Base-by-base conservation (phyloP, 306 rosid species). In the Cotoneaster glaucophyllus region DNA sequence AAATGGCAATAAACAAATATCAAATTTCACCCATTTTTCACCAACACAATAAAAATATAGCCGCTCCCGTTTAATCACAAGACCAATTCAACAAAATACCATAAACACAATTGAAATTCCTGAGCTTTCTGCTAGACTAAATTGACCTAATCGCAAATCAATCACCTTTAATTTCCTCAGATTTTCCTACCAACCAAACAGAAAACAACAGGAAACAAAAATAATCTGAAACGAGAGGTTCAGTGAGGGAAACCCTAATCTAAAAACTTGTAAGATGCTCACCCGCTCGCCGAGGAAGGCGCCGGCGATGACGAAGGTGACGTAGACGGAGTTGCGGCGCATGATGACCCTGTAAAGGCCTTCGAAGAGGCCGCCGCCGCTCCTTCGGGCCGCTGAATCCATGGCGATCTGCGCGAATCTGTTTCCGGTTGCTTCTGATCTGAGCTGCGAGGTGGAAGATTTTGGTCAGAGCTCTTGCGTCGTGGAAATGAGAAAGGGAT, bases 281-380 rank as follows among this genome's bases (percentile, higher is more conserved):
- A 94, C 98, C 87, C 99, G 87, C 88, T 96, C 99, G 37, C 93
- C 99, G 79, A 90, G 69, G 77, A 92, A 96, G 56, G 99, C 93
- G n/a, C 97, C 99, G 11, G 93, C 97, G 82, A 96, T 88, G 78
- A 96, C 78, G 70, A 95, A 90, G 73, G 93, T 89, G 54, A 89
- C 91, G 25, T 92, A 88, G 65, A 89, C 86, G 65, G 96, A 95
- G 86, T 90, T 96, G 32, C 99, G 98, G 71, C 99, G 98, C 97
- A 86, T 89, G 48, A 90, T 18, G n/a, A 92, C 94, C 74, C 85
- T 92, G 86, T 83, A 95, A 14, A 95, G 71, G 37, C 93, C 90
- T 84, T 95, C 99, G 45, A 89, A 61, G 77, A 87, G 70, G 69
- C 98, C 97, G 58, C 97, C 96, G 9, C 93, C 81, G 52, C 79